These are phyloP conservation scores for Ganoderma sinense DNA, from an alignment of 1,284 basidiomycete genomes.

Conservation along the genomic window DNA sequence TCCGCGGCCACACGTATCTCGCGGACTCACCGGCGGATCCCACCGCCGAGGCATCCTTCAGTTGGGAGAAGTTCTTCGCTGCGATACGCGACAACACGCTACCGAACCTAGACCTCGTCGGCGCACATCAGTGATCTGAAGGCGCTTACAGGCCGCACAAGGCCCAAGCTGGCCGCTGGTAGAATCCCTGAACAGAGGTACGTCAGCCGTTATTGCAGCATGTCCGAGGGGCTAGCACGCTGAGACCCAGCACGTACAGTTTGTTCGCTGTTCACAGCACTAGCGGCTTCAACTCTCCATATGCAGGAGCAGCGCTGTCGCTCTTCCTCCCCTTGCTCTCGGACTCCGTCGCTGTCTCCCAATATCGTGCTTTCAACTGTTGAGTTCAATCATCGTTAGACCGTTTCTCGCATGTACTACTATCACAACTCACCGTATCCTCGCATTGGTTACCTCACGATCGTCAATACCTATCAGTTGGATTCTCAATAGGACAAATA, in stretches of 20 bases:
- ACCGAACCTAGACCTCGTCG: not conserved
- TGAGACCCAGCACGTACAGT: not conserved
- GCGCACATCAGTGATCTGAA: not conserved
- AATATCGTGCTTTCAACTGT: not conserved
- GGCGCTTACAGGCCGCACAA: not conserved
- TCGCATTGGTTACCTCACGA: not conserved
- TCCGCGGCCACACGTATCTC: not conserved
- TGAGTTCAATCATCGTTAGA: not conserved
- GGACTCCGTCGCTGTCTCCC: not conserved
- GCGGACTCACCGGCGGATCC: not conserved
- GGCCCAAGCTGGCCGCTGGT: not conserved
- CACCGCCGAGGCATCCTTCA: not conserved
- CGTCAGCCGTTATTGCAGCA: not conserved
- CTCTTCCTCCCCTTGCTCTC: not conserved
- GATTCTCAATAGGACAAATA: not conserved
- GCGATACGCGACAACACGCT: slow-evolving; percentile 1
- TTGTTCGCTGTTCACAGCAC: not conserved
- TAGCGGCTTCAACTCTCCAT: not conserved
- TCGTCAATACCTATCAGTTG: not conserved
- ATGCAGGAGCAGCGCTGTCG: not conserved
- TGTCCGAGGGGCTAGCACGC: not conserved
- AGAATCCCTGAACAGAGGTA: not conserved
- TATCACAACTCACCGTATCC: not conserved
- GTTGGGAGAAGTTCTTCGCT: slow-evolving; percentile 1
- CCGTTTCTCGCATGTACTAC: not conserved